These are phyloP conservation scores for Ceratocystis lukuohia DNA, from an alignment of 2,329 filamentous ascomycete genomes.

Conservation along the genomic window DNA sequence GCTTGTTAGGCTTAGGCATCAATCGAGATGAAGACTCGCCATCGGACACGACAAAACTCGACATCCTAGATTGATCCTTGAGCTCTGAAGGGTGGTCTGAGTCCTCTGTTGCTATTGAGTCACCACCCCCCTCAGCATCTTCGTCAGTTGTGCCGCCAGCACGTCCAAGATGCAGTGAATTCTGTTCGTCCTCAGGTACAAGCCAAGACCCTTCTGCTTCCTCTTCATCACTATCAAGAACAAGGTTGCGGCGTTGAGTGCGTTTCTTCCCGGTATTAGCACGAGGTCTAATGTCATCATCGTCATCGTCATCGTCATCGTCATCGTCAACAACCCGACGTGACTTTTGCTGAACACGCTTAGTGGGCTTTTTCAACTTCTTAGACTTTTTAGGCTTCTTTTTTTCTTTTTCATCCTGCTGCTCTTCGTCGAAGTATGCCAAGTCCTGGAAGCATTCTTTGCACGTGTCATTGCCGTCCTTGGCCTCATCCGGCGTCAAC, in stretches of 20 bases:
- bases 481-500: conserved; percentile 39
- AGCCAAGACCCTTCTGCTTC: conserved; percentile 68
- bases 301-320: conserved; percentile 16
- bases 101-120: conserved; percentile 61
- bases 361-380: conserved; percentile 18
- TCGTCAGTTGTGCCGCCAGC: conserved; percentile 80
- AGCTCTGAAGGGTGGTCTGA: conserved; percentile 44
- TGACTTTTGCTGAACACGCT: conserved; percentile 25
- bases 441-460: conserved; percentile 63
- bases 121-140: conserved; percentile 73
- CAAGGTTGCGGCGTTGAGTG: conserved; percentile 39
- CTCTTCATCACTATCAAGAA: conserved; percentile 54
- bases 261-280: conserved; percentile 17
- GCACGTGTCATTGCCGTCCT: conserved; percentile 42
- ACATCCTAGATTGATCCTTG: conserved; percentile 41
- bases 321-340: conserved; percentile 26
- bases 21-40: conserved; percentile 27
- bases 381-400: conserved; percentile 21
- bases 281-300: conserved; percentile 22
- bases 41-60: conserved; percentile 43
- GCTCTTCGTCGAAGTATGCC: conserved; percentile 42
- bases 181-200: conserved; percentile 53
- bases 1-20: conserved; percentile 5
- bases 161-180: conserved; percentile 50
- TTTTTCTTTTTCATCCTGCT: conserved; percentile 28